Evolutionary conservation across 2,329 filamentous ascomycete genomes (phyloP), one percentile per base, ranked within the genome.

Genomic region (Apiospora marii): DNA sequence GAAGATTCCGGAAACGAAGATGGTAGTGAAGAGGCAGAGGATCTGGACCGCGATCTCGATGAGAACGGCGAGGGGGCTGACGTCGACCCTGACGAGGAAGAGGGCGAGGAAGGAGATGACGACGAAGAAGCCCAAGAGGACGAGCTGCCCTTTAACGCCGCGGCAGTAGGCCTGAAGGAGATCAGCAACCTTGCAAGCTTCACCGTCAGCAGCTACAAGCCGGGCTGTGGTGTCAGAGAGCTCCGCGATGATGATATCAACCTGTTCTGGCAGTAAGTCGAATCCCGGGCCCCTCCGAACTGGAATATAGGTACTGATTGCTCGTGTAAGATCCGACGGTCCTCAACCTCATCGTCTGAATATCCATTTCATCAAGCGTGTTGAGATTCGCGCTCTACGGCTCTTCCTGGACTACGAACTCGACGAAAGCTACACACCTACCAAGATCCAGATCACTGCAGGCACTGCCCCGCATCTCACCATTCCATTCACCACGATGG

Each of bases 341-440:
- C 93, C 94, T 0, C 94, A 96, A 80, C 94, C 94, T 5, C 94
- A 96, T 79, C 89, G 92, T 74, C 87, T 96, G 68, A 96, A 93
- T 73, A 93, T 96, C 53, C 94, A 96, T 82, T 96, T 96, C 82
- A 91, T 94, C 83, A 94, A 95, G 77, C 89, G 93, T 10, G 94
- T 95, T 61, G 92, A 91, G 73, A 94, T 96, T 74, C 91, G 92
- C 6, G 90, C 91, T 41, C 91, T 96, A 70, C 89, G 93, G n/a
- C 90, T 96, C 77, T 95, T 93, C 77, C 91, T 99, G 64, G 95
- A 99, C 84, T 98, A 97, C 82, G 92, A 92, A 74, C 90, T 94
- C 71, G 96, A 99, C 82, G 96, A 99, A 83, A 96, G 93, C 61
- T 99, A 99, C 82, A 99, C 96, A 3, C 96, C 96, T 0, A 98